phyloP scores from a whole-genome alignment of 257 asterid genomes.

The Solanum acaule region DNA sequence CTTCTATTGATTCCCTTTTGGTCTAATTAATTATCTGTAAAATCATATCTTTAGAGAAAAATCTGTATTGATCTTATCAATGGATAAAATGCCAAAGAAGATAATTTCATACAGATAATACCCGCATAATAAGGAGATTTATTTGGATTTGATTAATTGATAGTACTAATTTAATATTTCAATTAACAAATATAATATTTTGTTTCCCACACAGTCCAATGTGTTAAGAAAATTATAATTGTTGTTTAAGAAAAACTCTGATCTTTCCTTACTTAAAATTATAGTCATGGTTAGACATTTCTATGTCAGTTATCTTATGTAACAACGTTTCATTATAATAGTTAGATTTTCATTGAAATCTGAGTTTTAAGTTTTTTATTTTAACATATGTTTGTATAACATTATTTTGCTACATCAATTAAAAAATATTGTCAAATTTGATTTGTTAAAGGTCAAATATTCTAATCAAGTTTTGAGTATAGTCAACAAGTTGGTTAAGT shows the following conservation, averaged over 20 bases:
- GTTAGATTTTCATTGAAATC: not conserved
- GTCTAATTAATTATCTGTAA: not conserved
- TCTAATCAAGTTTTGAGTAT: not conserved
- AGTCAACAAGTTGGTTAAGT: not conserved
- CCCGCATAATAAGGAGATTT: not conserved
- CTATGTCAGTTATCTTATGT: not conserved
- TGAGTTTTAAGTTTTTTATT: not conserved
- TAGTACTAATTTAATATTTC: not conserved
- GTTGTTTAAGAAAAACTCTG: not conserved
- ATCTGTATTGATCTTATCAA: not conserved
- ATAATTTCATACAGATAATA: not conserved
- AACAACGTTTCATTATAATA: not conserved
- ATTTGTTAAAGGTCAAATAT: not conserved
- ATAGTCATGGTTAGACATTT: not conserved
- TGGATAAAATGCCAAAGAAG: not conserved
- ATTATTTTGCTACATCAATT: not conserved
- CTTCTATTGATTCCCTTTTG: not conserved
- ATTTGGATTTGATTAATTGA: not conserved
- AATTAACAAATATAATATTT: not conserved
- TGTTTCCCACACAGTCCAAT: not conserved
- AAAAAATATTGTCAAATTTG: no score
- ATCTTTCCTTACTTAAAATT: not conserved
- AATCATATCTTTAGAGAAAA: not conserved
- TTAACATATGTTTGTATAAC: not conserved
- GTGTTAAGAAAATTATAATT: not conserved